Base-by-base conservation (phyloP, 805 yeast genomes). In the Maudiozyma bulderi region DNA sequence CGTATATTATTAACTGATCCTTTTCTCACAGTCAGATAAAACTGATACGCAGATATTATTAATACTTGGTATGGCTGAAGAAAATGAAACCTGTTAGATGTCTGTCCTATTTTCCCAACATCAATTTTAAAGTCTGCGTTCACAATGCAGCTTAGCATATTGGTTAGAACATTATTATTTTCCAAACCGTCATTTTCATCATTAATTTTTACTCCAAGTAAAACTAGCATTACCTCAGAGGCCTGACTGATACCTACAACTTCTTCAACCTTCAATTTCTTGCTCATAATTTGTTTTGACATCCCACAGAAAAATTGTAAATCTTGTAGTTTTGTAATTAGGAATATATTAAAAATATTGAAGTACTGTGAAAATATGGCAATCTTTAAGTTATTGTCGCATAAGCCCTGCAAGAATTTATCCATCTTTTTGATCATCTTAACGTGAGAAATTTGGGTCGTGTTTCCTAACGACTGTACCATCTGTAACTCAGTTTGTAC, bases 1-100 rank as follows among this genome's bases (percentile, higher is more conserved):
- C 51, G 52, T 10, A 72, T 51, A 45, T 70, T 69, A 3, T 47
- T 28, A 10, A 62, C 60, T 4, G 67, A 58, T 41, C 62, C 64
- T 10, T 64, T 52, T 30, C 57, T 63, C 54, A 64, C 59, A 50
- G 71, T 74, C 10, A 61, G 44, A 13, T 66, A 58, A 8, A 72
- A 52, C 31, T 60, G 64, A 52, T 66, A 71, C 13, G 59, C 59
- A 3, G 67, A 49, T 50, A 61, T 69, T 2, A 72, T 58, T 41
- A 71, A 55, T 0, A 58, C 47, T 41, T 65, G 70, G 26, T 63
- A 61, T 6, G 47, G 50, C 20, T 56, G 54, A 8, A 66, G 52
- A 11, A 57, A 54, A 43, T 64, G 64, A 40, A 51, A 43, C 31
- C 52, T 55, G 34, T 52, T 50, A 15, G 42, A 26, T 9, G 15